Percentiles rank a stretch among this genome's conserved stretches.
Conservation (phyloP, 108 stramenopile species). For the Seminavis robusta region DNA sequence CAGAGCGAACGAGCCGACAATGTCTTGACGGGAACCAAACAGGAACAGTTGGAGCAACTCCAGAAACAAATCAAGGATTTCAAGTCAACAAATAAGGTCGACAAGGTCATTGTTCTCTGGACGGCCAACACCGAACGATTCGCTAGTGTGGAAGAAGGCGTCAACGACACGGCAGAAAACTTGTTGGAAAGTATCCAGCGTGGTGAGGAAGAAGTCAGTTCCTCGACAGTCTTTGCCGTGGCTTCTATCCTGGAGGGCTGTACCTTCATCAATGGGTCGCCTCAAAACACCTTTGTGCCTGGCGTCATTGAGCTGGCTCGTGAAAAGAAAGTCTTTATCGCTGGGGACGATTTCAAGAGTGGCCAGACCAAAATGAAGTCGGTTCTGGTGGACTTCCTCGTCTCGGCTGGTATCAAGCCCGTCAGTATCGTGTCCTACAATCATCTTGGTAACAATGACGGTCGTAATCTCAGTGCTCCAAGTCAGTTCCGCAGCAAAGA, state of each 20-base stretch:
- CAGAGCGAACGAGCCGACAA: conserved; percentile 96
- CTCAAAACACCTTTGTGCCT: conserved; percentile 99
- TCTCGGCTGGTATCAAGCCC: conserved; percentile 97
- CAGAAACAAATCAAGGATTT: conserved; percentile 93
- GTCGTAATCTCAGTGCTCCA: conserved; percentile 94
- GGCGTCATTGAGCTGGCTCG: conserved; percentile 90
- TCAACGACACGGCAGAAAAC: conserved; percentile 93
- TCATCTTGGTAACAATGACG: conserved; percentile 99
- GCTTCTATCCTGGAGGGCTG: conserved; percentile 96
- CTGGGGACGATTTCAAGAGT: conserved; percentile 98
- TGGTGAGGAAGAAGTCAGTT: conserved; percentile 89
- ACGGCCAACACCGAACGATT: conserved; percentile 99
- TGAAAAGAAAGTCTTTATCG: conserved; percentile 84
- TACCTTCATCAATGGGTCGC: conserved; percentile 97
- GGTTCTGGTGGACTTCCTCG: conserved; percentile 96
- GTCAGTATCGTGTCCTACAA: conserved; percentile 97
- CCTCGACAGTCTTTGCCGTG: conserved; percentile 95
- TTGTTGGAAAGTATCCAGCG: conserved; percentile 84
- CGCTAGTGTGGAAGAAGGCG: conserved; percentile 86
- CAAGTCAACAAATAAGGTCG: conserved; percentile 78
- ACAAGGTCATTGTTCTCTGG: conserved; percentile 96
- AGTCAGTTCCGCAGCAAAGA: conserved; percentile 98
- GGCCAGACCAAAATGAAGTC: conserved; percentile 99
- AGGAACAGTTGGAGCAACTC: conserved; percentile 92
- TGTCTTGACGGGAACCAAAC: conserved; percentile 87